A percentile compares a stretch with the other conserved stretches of the same genome.
phyloP scores from a whole-genome alignment of 2,329 filamentous ascomycete genomes.

The Nannizziopsis barbatae region DNA sequence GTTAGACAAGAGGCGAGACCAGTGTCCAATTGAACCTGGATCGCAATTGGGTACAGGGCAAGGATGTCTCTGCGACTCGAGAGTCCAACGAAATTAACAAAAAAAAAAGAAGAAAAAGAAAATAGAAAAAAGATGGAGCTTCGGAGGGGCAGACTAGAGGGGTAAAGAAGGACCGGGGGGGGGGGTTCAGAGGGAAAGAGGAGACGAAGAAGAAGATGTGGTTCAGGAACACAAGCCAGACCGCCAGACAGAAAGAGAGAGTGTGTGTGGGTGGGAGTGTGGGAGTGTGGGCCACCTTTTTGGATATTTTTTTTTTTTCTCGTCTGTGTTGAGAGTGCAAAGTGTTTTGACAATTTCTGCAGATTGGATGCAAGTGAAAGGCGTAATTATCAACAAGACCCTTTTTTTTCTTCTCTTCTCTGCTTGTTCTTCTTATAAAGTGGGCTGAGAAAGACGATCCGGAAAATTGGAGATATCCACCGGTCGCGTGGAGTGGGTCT shows the following conservation, averaged over 20 bases:
- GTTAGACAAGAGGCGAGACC: neutral
- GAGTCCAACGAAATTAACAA: too few species aligned
- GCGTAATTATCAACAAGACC: too few species aligned
- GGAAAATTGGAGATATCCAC: slow-evolving; percentile 13
- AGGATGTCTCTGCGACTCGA: too few species aligned
- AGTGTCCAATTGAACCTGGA: neutral
- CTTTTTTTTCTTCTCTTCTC: too few species aligned
- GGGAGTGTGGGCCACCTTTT: neutral
- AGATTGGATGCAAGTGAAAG: too few species aligned
- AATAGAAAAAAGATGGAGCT: slow-evolving; percentile 16
- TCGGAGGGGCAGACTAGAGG: slow-evolving; percentile 7
- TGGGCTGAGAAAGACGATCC: slow-evolving; percentile 9
- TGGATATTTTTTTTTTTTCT: too few species aligned
- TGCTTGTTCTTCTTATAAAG: too few species aligned
- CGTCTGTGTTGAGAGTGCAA: too few species aligned
- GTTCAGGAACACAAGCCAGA: slow-evolving; percentile 10
- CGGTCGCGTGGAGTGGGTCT: slow-evolving; percentile 12
- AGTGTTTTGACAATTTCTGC: too few species aligned
- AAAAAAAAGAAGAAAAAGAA: slow-evolving; percentile 12
- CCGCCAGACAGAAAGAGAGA: slow-evolving; percentile 4
- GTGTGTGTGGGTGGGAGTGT: neutral
- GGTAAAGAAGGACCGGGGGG: slow-evolving; percentile 5
- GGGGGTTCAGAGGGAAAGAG: slow-evolving; percentile 2
- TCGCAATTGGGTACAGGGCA: too few species aligned
- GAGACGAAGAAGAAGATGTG: neutral